phyloP scores from a whole-genome alignment of 768 basidiomycete genomes.

The Lenzites betulinus region DNA sequence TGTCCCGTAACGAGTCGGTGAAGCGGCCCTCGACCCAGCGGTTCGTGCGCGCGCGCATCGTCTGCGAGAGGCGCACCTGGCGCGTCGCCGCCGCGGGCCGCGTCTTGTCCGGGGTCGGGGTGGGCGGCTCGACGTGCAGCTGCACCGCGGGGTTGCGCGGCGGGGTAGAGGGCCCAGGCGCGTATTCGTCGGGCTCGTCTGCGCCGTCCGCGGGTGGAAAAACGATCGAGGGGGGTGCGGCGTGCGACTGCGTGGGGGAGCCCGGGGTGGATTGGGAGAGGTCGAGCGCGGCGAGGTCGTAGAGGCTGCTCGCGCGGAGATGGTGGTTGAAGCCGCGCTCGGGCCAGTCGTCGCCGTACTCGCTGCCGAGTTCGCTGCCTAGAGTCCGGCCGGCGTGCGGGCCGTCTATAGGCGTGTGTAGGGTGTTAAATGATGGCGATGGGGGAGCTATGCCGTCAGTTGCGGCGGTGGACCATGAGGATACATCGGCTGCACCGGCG shows the following conservation, averaged over 20 bases:
- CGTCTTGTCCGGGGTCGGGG: slow-evolving; percentile 23
- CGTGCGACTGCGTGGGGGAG: slow-evolving; percentile 9
- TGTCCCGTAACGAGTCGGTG: neutral
- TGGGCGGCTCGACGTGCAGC: slow-evolving; percentile 31
- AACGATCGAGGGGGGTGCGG: neutral
- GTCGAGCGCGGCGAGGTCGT: slow-evolving; percentile 40
- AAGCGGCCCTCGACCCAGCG: slow-evolving; percentile 64
- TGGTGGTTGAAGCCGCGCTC: slow-evolving; percentile 43
- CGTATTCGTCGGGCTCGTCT: neutral
- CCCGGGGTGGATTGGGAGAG: slow-evolving; percentile 20
- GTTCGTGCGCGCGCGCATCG: slow-evolving; percentile 57
- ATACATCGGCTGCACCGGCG: slow-evolving; percentile 13
- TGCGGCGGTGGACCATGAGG: slow-evolving; percentile 28
- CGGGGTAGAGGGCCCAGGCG: slow-evolving; percentile 19
- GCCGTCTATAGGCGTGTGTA: slow-evolving; percentile 20
- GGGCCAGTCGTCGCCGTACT: slow-evolving; percentile 50
- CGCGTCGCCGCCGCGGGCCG: slow-evolving; percentile 19
- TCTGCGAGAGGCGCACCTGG: slow-evolving; percentile 45
- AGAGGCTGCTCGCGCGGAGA: slow-evolving; percentile 56
- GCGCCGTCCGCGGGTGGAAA: neutral
- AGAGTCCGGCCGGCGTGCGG: slow-evolving; percentile 40
- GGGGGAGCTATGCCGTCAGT: slow-evolving; percentile 22
- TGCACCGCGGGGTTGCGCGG: slow-evolving; percentile 17
- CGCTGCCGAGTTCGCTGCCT: slow-evolving; percentile 59
- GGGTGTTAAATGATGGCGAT: slow-evolving; percentile 17